Base-by-base conservation (phyloP, 2,329 filamentous ascomycete genomes). In the Trichoderma koningii region DNA sequence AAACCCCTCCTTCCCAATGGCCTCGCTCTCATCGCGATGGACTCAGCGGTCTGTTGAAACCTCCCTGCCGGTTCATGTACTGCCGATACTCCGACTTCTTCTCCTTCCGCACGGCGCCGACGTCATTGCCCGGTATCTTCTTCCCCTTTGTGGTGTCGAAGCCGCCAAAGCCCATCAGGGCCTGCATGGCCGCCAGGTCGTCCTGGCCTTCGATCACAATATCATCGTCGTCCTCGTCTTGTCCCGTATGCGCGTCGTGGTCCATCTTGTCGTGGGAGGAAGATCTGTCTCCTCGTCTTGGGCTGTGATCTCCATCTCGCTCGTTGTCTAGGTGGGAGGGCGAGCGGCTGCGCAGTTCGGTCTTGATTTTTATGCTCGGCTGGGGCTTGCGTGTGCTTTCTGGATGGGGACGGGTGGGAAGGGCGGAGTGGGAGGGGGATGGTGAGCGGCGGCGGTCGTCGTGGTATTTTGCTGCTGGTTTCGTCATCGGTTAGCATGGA, bases 21-120 rank as follows among this genome's bases (percentile, higher is more conserved):
- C n/a, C n/a, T n/a, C n/a, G n/a, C n/a, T n/a, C n/a, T 62, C 70
- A 82, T 56, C 81, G 71, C 21, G 76, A 75, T 21, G 87, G 87
- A 76, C 88, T 90, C 60, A 93, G 79, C 52, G 91, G 90, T 71
- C 91, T 79, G 75, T 94, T 95, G 81, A 95, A 95, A 6, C 91
- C 91, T 64, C 91, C 91, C 59, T 87, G 82, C 64, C 91, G 85
- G 74, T 95, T 95, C 87, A 99, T 99, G 78, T 99, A 99, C 84
- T 99, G 95, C 71, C 95, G 85, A 74, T 97, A 98, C 81, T 96
- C 87, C 15, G 89, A 91, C 86, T 92, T 93, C 87, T 97, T 97
- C 79, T 95, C 92, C 82, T 95, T 97, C 70, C 89, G 83, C 60
- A 97, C 87, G 0, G 83, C 92, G 63, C 91, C 93, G 48, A 89